Evolutionary conservation across 306 rosid genomes (phyloP).

Genomic region (Quercus glauca): DNA sequence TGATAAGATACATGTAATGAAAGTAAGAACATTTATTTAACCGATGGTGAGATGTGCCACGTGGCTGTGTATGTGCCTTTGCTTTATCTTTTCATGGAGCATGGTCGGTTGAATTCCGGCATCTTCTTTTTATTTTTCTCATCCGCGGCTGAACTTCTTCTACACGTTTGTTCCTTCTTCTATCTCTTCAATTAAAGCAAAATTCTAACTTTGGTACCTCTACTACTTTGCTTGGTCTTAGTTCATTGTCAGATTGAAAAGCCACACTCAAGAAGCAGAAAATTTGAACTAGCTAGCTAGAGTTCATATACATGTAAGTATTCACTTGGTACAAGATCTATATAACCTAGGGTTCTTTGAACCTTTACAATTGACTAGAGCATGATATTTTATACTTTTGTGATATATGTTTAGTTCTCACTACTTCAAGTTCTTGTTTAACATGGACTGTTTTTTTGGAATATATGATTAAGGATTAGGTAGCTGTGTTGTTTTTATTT

Average conservation of each 20-base stretch:
- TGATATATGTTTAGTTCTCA: too few species aligned
- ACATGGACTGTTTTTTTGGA: not conserved
- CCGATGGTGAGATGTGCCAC: conserved; percentile 50
- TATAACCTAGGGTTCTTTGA: conserved; percentile 21
- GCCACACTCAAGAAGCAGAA: not conserved
- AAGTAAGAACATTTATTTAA: conserved; percentile 37
- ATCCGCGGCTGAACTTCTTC: conserved; percentile 39
- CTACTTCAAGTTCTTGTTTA: not conserved
- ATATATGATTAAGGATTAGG: not conserved
- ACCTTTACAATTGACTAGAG: not conserved
- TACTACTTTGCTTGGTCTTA: conserved; percentile 15
- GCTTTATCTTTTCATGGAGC: conserved; percentile 70
- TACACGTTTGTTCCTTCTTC: conserved; percentile 5
- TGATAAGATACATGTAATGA: conserved; percentile 30
- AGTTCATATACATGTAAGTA: conserved; percentile 22
- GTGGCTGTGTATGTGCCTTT: conserved; percentile 60
- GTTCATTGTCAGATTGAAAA: not conserved
- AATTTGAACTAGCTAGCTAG: not conserved
- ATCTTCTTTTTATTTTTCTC: conserved; percentile 63
- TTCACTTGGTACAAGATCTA: conserved; percentile 2
- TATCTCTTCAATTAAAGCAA: conserved; percentile 24
- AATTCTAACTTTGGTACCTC: conserved; percentile 19
- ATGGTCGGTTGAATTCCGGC: conserved; percentile 89
- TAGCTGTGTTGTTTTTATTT: not conserved
- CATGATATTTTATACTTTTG: not conserved